Base-by-base conservation (phyloP, 208 protist species). In the Leishmania turanica region DNA sequence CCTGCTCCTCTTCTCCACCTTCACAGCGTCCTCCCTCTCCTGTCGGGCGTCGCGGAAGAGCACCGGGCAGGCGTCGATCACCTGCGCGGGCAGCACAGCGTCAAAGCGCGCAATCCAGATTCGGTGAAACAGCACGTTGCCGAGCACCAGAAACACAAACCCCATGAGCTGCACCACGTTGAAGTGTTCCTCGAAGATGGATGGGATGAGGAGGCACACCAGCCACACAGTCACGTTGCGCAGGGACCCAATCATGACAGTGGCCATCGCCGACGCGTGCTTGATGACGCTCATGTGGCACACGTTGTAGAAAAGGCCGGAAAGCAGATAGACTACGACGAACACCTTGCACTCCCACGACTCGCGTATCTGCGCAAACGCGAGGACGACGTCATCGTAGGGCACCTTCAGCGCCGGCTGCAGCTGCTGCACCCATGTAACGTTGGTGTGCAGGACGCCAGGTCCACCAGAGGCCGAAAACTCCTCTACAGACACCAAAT, bases 191-290 rank as follows among this genome's bases (percentile, higher is more conserved):
- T 89, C 85, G 82, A 95, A 96, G 62, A 93, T 62, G 60, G 80
- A 82, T 45, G 91, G 90, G 42, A 94, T 77, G 42, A 90, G 66
- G 17, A 96, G 85, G 69, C 87, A 93, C 45, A 90, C 84, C 11
- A 88, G 75, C 90, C 91, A 95, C 74, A 94, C 91, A 17, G 83
- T 92, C 17, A 95, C 78, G 78, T 93, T 95, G 75, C 93, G 89
- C 54, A 94, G 87, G 24, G 87, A 92, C 34, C 89, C 91, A 5
- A 96, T 72, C 93, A 95, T 94, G 54, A 95, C 89, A 37, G 85
- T 87, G 40, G 88, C 84, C 17, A 90, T 84, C 0, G 91, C 93
- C 6, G 93, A 96, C n/a, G 94, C 81, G 70, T 93, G 66, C 79
- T 94, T 93, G 81, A 95, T 92, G 58, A 94, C 91, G 73, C 70